A percentile compares a stretch with the other conserved stretches of the same genome.
These are phyloP conservation scores for Penstemon newberryi DNA, from an alignment of 257 asterid species.

Conservation along the genomic window DNA sequence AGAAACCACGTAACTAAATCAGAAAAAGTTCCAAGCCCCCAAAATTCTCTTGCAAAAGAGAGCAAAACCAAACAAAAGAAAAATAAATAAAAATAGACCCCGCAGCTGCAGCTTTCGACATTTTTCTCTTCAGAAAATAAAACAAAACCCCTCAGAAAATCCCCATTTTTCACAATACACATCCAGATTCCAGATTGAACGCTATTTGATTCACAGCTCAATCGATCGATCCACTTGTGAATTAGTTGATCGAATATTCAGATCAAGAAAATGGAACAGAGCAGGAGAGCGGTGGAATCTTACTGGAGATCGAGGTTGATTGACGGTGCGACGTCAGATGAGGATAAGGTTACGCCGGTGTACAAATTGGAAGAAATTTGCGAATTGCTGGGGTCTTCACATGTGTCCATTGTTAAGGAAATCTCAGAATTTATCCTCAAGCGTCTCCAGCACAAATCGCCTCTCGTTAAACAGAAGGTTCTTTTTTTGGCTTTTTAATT, in stretches of 20 bases:
- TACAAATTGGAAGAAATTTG: slow-evolving; percentile 93
- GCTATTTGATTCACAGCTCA: neutral
- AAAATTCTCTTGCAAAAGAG: too few relatives aligned
- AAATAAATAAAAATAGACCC: too few relatives aligned
- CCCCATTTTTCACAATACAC: too few relatives aligned
- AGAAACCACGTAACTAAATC: too few relatives aligned
- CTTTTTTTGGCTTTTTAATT: neutral
- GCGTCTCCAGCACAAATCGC: slow-evolving; percentile 94
- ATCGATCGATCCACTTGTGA: neutral
- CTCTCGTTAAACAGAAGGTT: slow-evolving; percentile 86
- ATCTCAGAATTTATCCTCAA: slow-evolving; percentile 83
- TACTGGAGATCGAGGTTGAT: slow-evolving; percentile 90
- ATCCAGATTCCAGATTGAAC: too few relatives aligned
- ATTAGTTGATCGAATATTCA: slow-evolving; percentile 15
- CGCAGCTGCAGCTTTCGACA: too few relatives aligned
- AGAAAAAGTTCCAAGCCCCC: too few relatives aligned
- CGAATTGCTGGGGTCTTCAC: slow-evolving; percentile 84
- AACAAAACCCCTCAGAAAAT: too few relatives aligned
- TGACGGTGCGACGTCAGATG: slow-evolving; percentile 88
- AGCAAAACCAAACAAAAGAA: too few relatives aligned
- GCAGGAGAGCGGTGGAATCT: slow-evolving; percentile 98
- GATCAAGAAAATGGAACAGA: slow-evolving; percentile 68
- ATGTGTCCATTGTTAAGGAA: slow-evolving; percentile 78
- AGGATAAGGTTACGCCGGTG: slow-evolving; percentile 95
- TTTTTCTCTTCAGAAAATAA: too few relatives aligned